phyloP scores from a whole-genome alignment of 306 rosid genomes.

The Pyrus betulifolia region DNA sequence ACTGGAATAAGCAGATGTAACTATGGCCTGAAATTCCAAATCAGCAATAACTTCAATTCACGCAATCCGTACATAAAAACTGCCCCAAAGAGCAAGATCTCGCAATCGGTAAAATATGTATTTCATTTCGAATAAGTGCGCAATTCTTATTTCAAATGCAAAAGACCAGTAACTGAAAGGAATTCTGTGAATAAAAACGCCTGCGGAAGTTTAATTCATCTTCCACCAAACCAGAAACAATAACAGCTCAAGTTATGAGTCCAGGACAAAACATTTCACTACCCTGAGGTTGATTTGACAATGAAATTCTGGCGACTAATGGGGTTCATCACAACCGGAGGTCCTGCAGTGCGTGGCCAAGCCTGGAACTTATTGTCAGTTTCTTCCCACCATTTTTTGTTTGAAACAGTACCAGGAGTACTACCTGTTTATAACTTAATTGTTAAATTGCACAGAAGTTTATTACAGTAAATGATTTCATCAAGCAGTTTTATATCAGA shows the following conservation, averaged over 20 bases:
- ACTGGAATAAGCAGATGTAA: too few species aligned
- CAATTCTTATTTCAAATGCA: too few species aligned
- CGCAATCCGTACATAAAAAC: too few species aligned
- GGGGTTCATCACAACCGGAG: slow-evolving; percentile 42
- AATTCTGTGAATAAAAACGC: too few species aligned
- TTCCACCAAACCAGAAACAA: not conserved
- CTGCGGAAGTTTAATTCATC: too few species aligned
- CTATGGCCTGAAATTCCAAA: too few species aligned
- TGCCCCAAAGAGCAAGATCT: too few species aligned
- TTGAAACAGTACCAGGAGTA: slow-evolving; percentile 56
- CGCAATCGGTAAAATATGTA: too few species aligned
- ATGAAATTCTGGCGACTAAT: slow-evolving; percentile 39
- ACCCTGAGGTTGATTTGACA: slow-evolving; percentile 20
- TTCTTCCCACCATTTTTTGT: slow-evolving; percentile 70
- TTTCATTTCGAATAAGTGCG: too few species aligned
- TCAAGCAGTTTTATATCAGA: not conserved
- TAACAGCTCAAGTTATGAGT: not conserved
- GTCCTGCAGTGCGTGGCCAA: slow-evolving; percentile 77
- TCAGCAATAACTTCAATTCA: too few species aligned
- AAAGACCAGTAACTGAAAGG: too few species aligned
- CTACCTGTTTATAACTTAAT: slow-evolving; percentile 38
- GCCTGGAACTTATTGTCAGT: slow-evolving; percentile 85
- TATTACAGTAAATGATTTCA: not conserved
- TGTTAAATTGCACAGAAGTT: not conserved
- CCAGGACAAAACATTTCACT: not conserved